These are phyloP conservation scores for Umbelopsis isabellina DNA, from an alignment of 192 early-diverging fungal species.

Conservation along the genomic window DNA sequence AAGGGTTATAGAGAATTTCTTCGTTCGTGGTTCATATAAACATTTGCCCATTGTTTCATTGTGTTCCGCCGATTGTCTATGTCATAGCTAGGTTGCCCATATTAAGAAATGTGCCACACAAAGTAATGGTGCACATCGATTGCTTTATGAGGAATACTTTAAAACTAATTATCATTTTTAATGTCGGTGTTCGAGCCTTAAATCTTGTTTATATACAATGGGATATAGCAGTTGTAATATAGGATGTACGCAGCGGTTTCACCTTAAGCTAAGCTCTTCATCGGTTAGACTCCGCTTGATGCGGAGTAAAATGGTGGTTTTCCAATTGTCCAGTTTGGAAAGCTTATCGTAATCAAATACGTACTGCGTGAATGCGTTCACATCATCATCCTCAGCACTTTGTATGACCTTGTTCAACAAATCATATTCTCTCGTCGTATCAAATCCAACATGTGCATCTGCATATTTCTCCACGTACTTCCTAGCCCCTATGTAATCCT, in stretches of 20 bases:
- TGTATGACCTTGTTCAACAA: slow-evolving; percentile 73
- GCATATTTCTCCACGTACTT: slow-evolving; percentile 17
- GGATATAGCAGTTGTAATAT: not conserved
- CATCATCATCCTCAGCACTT: slow-evolving; percentile 76
- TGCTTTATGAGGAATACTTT: too few relatives aligned
- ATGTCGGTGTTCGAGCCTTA: too few relatives aligned
- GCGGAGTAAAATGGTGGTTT: slow-evolving; percentile 85
- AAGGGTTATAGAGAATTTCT: not conserved
- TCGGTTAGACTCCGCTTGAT: slow-evolving; percentile 60
- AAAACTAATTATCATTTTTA: too few relatives aligned
- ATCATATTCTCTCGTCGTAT: slow-evolving; percentile 80
- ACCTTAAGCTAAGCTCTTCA: not conserved
- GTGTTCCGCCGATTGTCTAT: too few relatives aligned
- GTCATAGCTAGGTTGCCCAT: too few relatives aligned
- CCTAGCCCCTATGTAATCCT: slow-evolving; percentile 7
- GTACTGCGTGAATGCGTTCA: slow-evolving; percentile 79
- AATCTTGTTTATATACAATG: not conserved
- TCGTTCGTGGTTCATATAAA: too few relatives aligned
- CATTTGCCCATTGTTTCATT: too few relatives aligned
- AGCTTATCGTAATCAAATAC: slow-evolving; percentile 86
- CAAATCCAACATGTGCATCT: slow-evolving; percentile 69
- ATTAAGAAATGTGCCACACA: too few relatives aligned
- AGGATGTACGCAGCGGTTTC: not conserved
- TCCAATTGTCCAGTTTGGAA: slow-evolving; percentile 95
- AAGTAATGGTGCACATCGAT: too few relatives aligned